Evolutionary conservation across 2,329 filamentous ascomycete genomes (phyloP).

Genomic region (Paracorniculantispora psalliotae): DNA sequence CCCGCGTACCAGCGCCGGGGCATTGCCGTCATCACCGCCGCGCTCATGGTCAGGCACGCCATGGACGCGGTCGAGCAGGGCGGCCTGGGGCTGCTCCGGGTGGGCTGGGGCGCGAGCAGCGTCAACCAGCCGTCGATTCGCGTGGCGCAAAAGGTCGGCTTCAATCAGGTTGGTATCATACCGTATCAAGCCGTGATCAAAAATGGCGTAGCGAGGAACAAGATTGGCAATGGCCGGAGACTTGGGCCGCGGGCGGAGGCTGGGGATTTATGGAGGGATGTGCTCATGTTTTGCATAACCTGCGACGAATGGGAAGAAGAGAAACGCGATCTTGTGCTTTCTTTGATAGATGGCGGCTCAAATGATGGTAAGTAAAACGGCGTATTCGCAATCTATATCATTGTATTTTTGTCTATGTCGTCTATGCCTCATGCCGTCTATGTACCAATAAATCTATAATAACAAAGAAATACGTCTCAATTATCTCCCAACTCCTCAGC

Average conservation of each 20-base stretch:
- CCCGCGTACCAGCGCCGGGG: not conserved
- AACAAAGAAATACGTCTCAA: not conserved
- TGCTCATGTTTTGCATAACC: constrained; percentile 2
- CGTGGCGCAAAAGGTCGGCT: not conserved
- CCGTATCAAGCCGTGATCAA: not conserved
- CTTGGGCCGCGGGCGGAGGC: not conserved
- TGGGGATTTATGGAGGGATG: constrained; percentile 6
- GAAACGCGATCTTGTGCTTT: not conserved
- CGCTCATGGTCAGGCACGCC: not conserved
- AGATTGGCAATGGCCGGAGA: not conserved
- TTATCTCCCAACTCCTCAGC: not conserved
- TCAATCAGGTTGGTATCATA: not conserved
- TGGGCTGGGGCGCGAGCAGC: constrained; percentile 6
- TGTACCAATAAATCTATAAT: not conserved
- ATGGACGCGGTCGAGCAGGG: not conserved
- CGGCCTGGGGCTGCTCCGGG: not conserved
- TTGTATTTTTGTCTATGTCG: not conserved
- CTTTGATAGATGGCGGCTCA: not conserved
- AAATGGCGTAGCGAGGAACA: not conserved
- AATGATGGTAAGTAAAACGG: not conserved
- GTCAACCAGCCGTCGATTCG: not conserved
- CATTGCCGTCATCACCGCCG: not conserved
- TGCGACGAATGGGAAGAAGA: constrained; percentile 4
- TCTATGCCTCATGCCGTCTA: too few relatives aligned
- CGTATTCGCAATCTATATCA: not conserved